phyloP scores from a whole-genome alignment of 495 filamentous ascomycete genomes.

The Friedmanniomyces simplex region DNA sequence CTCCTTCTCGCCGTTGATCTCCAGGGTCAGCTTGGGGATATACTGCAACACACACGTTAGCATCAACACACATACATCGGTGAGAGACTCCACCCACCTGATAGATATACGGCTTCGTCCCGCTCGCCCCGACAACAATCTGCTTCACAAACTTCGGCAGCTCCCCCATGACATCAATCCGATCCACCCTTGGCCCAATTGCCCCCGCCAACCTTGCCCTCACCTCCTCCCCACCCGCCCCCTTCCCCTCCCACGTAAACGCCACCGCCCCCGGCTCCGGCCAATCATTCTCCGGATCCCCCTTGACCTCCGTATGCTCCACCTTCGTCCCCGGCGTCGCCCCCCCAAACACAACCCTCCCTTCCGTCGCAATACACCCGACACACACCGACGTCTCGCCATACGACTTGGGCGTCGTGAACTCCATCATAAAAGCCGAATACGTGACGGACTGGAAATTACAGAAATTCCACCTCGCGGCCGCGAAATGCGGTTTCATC shows the following conservation, averaged over 20 bases:
- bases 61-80: neutral
- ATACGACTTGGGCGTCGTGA: constrained; percentile 88
- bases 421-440: constrained; percentile 92
- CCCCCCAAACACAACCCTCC: constrained; percentile 66
- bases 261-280: constrained; percentile 67
- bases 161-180: constrained; percentile 92
- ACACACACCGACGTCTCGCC: constrained; percentile 80
- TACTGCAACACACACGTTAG: constrained; percentile 40
- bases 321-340: constrained; percentile 42
- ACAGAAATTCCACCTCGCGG: constrained; percentile 85
- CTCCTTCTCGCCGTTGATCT: constrained; percentile 68
- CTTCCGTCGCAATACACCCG: constrained; percentile 69
- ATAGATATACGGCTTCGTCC: constrained; percentile 95
- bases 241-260: constrained; percentile 70
- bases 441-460: constrained; percentile 81
- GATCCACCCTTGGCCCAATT: constrained; percentile 63
- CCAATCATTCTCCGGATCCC: constrained; percentile 76
- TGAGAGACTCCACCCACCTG: constrained; percentile 47
- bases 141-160: constrained; percentile 91
- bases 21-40: constrained; percentile 57
- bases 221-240: constrained; percentile 61
- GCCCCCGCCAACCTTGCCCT: constrained; percentile 56
- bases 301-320: constrained; percentile 52
- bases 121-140: constrained; percentile 74
- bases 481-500: constrained; percentile 99